These are phyloP conservation scores for Colletotrichum cordylinicola DNA, from an alignment of 2,329 filamentous ascomycete species.

Conservation along the genomic window DNA sequence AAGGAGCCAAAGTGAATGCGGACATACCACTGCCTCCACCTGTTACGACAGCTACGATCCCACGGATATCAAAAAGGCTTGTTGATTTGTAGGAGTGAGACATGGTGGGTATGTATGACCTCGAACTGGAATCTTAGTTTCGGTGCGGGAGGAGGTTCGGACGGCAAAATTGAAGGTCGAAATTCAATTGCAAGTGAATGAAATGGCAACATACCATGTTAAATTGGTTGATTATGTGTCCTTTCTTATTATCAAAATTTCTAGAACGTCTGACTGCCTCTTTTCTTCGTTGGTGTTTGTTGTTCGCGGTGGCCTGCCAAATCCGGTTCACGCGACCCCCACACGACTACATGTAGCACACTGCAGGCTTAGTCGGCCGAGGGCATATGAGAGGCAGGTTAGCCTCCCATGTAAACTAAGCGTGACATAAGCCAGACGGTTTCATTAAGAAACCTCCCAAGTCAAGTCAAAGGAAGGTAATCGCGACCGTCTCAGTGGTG, in stretches of 20 bases:
- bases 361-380: neutral
- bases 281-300: neutral
- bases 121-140: too few relatives aligned
- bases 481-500: neutral
- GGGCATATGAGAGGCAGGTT: neutral
- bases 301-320: neutral
- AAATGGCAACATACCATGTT: neutral
- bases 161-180: neutral
- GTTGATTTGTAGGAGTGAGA: neutral
- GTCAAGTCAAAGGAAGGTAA: neutral
- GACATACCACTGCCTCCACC: neutral
- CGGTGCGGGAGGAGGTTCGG: too few relatives aligned
- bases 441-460: neutral
- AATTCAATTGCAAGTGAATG: neutral
- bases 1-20: neutral
- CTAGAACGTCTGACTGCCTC: neutral
- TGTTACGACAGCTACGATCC: neutral
- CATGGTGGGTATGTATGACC: neutral
- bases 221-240: neutral
- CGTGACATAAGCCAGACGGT: rapidly evolving
- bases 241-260: neutral
- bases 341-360: too few relatives aligned
- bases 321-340: neutral
- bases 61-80: neutral
- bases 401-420: neutral